Base-by-base conservation (phyloP, 345 rosid genomes). In the Ceriops tagal region DNA sequence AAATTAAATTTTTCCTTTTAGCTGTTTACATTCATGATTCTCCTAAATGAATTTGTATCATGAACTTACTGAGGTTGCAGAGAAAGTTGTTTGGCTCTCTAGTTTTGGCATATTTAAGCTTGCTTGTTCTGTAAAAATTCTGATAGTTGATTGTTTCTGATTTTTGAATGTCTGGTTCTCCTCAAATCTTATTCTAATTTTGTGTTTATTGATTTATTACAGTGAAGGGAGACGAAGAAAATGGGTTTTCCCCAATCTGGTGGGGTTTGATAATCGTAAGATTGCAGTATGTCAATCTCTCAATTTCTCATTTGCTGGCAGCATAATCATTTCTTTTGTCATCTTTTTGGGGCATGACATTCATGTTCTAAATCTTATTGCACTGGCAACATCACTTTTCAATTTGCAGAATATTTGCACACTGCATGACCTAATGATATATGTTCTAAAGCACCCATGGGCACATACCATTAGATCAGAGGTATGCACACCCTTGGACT, bases 191-290 rank as follows among this genome's bases (percentile, higher is more conserved):
- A 39, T 71, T 71, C 67, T 72, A 59, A 70, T 65, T 51, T 52
- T 62, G 55, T 58, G 66, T 71, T 67, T 51, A 7, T 62, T 78
- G 69, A 24, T 77, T 51, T 68, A 56, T 73, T 71, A 53, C 91
- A 95, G 99, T 55, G 96, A 92, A 86, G 99, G 93, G 63, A 90
- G 91, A 66, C 81, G 99, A 69, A 86, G 97, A 79, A 89, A 88
- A 72, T 95, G 99, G 99, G 88, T 85, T 63, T 95, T 95, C 70
- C 99, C 97, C 34, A 84, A 85, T 64, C 90, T 95, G 74, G 67
- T 68, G 21, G 75, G 82, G 21, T 83, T 82, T 74, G 73, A 31
- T 75, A 70, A 68, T 53, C 82, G 79, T 61, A 75, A 92, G 99
- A 97, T 92, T 86, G 32, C 31, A 61, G 19, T 62, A 71, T 68